Evolutionary conservation across 306 rosid species (phyloP).

Genomic region (Cicer bijugum): DNA sequence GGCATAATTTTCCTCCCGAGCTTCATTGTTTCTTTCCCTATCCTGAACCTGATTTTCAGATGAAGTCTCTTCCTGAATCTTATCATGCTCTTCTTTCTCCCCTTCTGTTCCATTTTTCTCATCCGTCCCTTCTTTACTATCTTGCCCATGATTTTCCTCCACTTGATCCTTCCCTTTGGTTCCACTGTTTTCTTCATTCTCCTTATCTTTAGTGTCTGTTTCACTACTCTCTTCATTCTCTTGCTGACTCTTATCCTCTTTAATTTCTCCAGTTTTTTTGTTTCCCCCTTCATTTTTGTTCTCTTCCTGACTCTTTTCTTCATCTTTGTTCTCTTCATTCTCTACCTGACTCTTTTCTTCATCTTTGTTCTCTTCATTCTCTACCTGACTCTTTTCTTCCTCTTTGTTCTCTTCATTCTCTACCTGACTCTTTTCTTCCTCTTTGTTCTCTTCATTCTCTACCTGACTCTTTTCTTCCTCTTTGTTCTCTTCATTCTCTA

Average conservation of each 20-base stretch:
- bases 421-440: constrained; percentile 32
- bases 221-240: constrained; percentile 43
- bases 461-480: constrained; percentile 32
- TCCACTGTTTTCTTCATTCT: constrained; percentile 44
- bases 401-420: constrained; percentile 44
- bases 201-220: constrained; percentile 38
- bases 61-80: constrained; percentile 58
- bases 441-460: constrained; percentile 39
- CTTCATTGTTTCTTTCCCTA: constrained; percentile 57
- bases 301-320: constrained; percentile 40
- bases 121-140: constrained; percentile 52
- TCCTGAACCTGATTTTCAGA: constrained; percentile 63
- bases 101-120: constrained; percentile 45
- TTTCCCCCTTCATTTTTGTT: constrained; percentile 43
- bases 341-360: not conserved
- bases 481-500: constrained; percentile 38
- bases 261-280: constrained; percentile 46
- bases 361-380: constrained; percentile 37
- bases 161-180: constrained; percentile 41
- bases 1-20: constrained; percentile 72
- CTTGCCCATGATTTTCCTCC: constrained; percentile 45
- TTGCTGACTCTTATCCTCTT: constrained; percentile 36
- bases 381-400: constrained; percentile 32
- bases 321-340: constrained; percentile 10
- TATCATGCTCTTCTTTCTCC: constrained; percentile 55